Conservation (phyloP, 495 filamentous ascomycete species). For the Glutinoglossum americanum region DNA sequence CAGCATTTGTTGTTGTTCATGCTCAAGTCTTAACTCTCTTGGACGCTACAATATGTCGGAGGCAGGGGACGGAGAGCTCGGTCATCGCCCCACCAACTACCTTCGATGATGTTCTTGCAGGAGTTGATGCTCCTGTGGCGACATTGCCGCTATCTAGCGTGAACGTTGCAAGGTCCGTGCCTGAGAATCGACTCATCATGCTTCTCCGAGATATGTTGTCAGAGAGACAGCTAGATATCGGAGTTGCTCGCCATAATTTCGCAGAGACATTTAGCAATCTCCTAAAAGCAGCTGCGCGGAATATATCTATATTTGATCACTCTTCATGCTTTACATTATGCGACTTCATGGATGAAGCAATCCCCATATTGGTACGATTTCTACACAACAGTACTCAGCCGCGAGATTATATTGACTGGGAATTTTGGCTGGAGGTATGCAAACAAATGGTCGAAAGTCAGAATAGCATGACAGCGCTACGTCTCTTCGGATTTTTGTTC, state of each 20-base stretch:
- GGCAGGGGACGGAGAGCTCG: constrained; percentile 13
- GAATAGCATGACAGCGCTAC: constrained; percentile 85
- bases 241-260: constrained; percentile 43
- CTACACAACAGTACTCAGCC: constrained; percentile 23
- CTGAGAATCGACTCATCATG: constrained; percentile 76
- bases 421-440: constrained; percentile 75
- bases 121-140: constrained; percentile 45
- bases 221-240: constrained; percentile 25
- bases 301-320: constrained; percentile 66
- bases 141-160: constrained; percentile 39
- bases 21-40: constrained; percentile 65
- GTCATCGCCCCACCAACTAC: constrained; percentile 38
- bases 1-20: constrained; percentile 66
- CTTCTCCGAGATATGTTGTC: constrained; percentile 70
- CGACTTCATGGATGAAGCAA: constrained; percentile 73
- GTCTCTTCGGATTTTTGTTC: constrained; percentile 72
- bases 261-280: constrained; percentile 56
- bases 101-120: constrained; percentile 52
- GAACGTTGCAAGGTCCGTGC: constrained; percentile 65
- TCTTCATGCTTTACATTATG: constrained; percentile 80
- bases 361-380: constrained; percentile 37
- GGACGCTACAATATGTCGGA: constrained; percentile 69
- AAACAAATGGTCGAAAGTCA: constrained; percentile 68
- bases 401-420: constrained; percentile 43
- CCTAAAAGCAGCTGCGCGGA: constrained; percentile 49